Evolutionary conservation across 352 stramenopile genomes (phyloP).

Genomic region (Phytophthora pseudosyringae): DNA sequence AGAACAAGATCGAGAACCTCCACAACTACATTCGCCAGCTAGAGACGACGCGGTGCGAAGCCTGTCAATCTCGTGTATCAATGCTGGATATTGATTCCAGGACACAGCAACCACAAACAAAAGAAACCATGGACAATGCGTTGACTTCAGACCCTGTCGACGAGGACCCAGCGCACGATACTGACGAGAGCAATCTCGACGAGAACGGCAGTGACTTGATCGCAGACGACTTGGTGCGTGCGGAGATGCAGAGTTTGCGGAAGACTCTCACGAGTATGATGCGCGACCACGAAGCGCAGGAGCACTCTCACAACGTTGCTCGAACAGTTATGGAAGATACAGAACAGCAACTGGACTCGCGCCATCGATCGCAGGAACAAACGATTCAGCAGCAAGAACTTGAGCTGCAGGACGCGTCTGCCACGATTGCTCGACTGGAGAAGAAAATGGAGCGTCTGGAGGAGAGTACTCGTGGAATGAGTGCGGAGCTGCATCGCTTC

Average conservation of each 20-base stretch:
- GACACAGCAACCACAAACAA: neutral
- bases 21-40: constrained; percentile 63
- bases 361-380: constrained; percentile 38
- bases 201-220: constrained; percentile 19
- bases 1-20: constrained; percentile 68
- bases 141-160: neutral
- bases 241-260: constrained; percentile 56
- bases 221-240: constrained; percentile 50
- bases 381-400: constrained; percentile 42
- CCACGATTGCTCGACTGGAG: constrained; percentile 33
- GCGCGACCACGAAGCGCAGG: constrained; percentile 39
- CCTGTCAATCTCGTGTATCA: constrained; percentile 14
- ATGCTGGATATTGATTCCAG: neutral
- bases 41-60: constrained; percentile 33
- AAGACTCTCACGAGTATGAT: constrained; percentile 49
- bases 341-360: constrained; percentile 27
- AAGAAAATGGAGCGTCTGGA: constrained; percentile 30
- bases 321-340: constrained; percentile 31
- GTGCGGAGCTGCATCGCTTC: constrained; percentile 29
- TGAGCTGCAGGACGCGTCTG: constrained; percentile 34
- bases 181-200: neutral
- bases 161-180: constrained; percentile 4
- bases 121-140: neutral
- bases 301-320: constrained; percentile 34
- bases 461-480: constrained; percentile 28